These are phyloP conservation scores for Puccinellia tenuiflora DNA, from an alignment of 176 grass and related monocot species.

Conservation along the genomic window DNA sequence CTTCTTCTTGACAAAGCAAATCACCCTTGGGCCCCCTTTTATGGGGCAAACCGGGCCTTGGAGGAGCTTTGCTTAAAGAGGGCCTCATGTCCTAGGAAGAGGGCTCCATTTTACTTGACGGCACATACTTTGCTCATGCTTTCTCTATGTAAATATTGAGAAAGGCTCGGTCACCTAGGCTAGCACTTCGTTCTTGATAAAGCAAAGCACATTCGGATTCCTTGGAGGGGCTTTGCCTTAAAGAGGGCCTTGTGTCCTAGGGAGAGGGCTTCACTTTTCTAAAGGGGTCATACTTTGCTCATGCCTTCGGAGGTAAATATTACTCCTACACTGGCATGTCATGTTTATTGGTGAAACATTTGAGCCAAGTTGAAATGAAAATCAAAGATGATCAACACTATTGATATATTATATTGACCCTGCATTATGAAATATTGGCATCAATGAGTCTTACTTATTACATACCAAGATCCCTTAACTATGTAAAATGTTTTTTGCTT, in stretches of 20 bases:
- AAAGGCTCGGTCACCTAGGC: not conserved
- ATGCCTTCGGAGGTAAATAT: not conserved
- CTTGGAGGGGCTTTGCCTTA: not conserved
- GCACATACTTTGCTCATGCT: no score
- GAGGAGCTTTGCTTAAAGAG: no score
- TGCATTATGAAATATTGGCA: not conserved
- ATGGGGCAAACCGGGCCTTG: no score
- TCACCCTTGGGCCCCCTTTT: no score
- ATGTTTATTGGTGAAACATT: not conserved
- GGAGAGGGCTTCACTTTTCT: not conserved
- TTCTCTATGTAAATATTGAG: no score
- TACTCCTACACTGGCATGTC: not conserved
- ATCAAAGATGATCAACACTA: not conserved
- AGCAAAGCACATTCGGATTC: not conserved
- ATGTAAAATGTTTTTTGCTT: not conserved
- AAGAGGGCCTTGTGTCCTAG: not conserved
- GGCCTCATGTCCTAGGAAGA: no score
- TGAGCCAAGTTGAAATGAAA: not conserved
- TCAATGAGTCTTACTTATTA: not conserved
- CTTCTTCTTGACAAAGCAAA: not conserved
- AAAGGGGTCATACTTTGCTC: not conserved
- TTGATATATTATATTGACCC: not conserved
- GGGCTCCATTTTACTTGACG: no score
- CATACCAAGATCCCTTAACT: not conserved
- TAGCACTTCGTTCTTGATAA: not conserved